Evolutionary conservation across 2,329 filamentous ascomycete genomes (phyloP), one percentile per base, ranked within the genome.

Genomic region (Aspergillus brunneoviolaceus): DNA sequence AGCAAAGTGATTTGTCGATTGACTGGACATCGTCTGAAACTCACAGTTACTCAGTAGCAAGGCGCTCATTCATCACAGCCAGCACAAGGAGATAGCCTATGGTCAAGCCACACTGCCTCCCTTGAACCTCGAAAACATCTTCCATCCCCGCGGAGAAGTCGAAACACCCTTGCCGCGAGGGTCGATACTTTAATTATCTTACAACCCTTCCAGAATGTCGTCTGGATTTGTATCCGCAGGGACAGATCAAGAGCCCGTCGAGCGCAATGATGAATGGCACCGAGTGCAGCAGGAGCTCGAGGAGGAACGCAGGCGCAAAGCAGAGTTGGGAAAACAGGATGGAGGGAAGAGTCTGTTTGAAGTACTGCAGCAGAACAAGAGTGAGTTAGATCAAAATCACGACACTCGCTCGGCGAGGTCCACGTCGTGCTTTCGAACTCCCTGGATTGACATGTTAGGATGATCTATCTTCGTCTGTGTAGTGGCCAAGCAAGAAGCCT

Each of bases 251-350:
- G 65, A 77, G 51, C 73, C 76, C 6, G 66, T 73, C 11, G 71
- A 75, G 57, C 72, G 72, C 47, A 76, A 80, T 61, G 77, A 77
- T 63, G 78, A 77, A 58, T 81, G 79, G 79, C 64, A 68, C 45
- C 74, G 72, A 35, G 79, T 71, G 23, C 76, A 79, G 59, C 70
- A 77, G 16, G 79, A 81, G 61, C 64, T 81, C n/a, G 77, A 81
- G 66, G 77, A 78, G 55, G 78, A 80, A 52, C 72, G 80, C 54
- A 71, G 73, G 59, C 72, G 74, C 59, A 81, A 80, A 65, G 76
- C 77, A 11, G 77, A 80, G 39, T 67, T 78, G 57, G 77, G 84
- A 0, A 79, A 88, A 69, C 82, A 89, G 64, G 74, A 80, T 57
- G 77, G 71, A 1, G 80, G 80, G 23, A 82, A 81, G 68, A 81